These are phyloP conservation scores for Dillenia suffruticosa DNA, from an alignment of 164 flowering plant genomes.

Conservation along the genomic window DNA sequence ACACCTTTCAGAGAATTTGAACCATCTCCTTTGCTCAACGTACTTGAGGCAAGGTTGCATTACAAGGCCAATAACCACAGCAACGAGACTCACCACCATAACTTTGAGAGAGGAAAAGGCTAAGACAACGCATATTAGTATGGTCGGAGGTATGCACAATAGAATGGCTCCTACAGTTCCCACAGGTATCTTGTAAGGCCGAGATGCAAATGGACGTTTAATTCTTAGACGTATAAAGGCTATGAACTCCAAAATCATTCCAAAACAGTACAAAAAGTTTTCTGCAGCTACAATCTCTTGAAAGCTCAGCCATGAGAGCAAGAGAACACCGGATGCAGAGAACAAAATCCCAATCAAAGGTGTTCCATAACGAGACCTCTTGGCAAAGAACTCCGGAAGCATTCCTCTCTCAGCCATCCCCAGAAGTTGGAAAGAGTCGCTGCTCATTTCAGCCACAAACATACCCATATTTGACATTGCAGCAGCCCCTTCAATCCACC, in stretches of 20 bases:
- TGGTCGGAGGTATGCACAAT: constrained; percentile 47
- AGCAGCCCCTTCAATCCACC: constrained; percentile 51
- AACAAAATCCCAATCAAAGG: constrained; percentile 48
- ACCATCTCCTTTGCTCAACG: constrained; percentile 34
- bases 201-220: constrained; percentile 32
- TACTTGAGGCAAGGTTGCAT: constrained; percentile 37
- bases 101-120: constrained; percentile 38
- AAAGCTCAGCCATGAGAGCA: constrained; percentile 56
- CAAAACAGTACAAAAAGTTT: constrained; percentile 51
- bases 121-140: constrained; percentile 41
- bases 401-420: constrained; percentile 65
- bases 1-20: constrained; percentile 45
- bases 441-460: constrained; percentile 65
- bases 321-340: constrained; percentile 50
- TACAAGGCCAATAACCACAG: constrained; percentile 36
- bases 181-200: constrained; percentile 52
- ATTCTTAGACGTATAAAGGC: constrained; percentile 45
- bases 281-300: constrained; percentile 57
- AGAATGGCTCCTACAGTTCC: constrained; percentile 44
- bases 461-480: constrained; percentile 58
- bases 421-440: constrained; percentile 55
- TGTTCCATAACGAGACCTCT: constrained; percentile 48
- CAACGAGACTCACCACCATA: constrained; percentile 29
- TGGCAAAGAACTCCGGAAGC: constrained; percentile 48
- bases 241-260: constrained; percentile 52